Percentiles rank a stretch among this genome's conserved stretches.
phyloP scores from a whole-genome alignment of 306 rosid genomes.

The Dalbergia cultrata region DNA sequence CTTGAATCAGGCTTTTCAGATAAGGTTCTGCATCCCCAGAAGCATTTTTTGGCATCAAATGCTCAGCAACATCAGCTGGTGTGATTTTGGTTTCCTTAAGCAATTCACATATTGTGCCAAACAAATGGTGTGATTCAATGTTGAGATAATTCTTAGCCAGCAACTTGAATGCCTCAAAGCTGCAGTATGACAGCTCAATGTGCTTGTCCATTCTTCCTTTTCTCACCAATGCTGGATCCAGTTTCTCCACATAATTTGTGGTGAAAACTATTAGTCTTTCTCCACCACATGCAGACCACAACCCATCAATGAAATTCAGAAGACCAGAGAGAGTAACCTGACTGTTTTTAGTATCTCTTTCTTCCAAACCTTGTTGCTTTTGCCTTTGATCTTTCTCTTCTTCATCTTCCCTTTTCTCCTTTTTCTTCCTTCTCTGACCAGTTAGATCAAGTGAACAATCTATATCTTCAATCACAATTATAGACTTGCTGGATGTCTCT shows the following conservation, averaged over 20 bases:
- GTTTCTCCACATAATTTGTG: slow-evolving; percentile 78
- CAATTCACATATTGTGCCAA: slow-evolving; percentile 45
- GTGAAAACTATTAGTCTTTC: slow-evolving; percentile 85
- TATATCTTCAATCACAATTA: slow-evolving; percentile 78
- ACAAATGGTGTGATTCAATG: slow-evolving; percentile 61
- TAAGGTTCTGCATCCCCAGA: slow-evolving; percentile 45
- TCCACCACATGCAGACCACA: slow-evolving; percentile 87
- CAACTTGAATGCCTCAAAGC: slow-evolving; percentile 72
- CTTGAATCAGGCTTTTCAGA: slow-evolving; percentile 59
- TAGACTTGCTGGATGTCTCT: slow-evolving; percentile 72
- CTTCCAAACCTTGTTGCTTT: slow-evolving; percentile 47
- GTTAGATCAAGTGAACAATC: slow-evolving; percentile 84
- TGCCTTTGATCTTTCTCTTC: slow-evolving; percentile 51
- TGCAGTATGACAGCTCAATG: slow-evolving; percentile 73
- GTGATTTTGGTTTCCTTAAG: slow-evolving; percentile 54
- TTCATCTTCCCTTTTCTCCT: slow-evolving; percentile 42
- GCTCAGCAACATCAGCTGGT: slow-evolving; percentile 95
- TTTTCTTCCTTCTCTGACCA: slow-evolving; percentile 65
- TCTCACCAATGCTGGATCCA: slow-evolving; percentile 85
- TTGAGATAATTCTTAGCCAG: slow-evolving; percentile 71
- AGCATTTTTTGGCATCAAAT: slow-evolving; percentile 75
- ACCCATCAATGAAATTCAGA: slow-evolving; percentile 82
- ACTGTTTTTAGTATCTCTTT: slow-evolving; percentile 48
- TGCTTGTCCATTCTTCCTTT: slow-evolving; percentile 93
- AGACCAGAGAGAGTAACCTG: slow-evolving; percentile 79